Base-by-base conservation (phyloP, 176 grass and related monocot genomes). In the Elaeis guineensis region DNA sequence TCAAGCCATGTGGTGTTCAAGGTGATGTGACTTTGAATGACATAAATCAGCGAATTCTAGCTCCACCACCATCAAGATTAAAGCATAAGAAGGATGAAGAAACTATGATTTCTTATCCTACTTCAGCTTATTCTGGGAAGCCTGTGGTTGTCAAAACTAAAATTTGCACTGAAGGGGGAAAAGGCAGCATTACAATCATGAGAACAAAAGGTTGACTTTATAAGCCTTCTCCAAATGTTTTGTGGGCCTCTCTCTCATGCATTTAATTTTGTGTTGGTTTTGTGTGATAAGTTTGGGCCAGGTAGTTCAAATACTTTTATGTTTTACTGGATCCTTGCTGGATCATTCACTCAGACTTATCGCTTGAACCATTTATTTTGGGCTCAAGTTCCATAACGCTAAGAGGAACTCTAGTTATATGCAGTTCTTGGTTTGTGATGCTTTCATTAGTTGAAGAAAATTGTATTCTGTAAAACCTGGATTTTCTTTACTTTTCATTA, bases 111-210 rank as follows among this genome's bases (percentile, higher is more conserved):
- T 55, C 16, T 3, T 72, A 65, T 51, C 49, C 78, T 17, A 79
- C 81, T 16, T 98, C 87, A 11, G 81, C 87, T 66, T 85, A 89
- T 48, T 83, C 93, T 0, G 87, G 93, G 1, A 98, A 98, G 44
- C 93, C 93, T 6, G 84, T 98, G 20, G 76, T 89, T 23, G 76
- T 69, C 60, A 85, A 82, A 81, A 98, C 93, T 25, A 98, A 83
- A 78, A 86, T 98, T 52, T 79, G 73, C 68, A 98, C 93, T 4
- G 84, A 92, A 52, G 87, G 87, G 0, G 84, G 93, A 0, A 88
- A 77, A 61, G 93, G 93, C 30, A 86, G 70, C 70, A 98, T 98
- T 60, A 98, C 93, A 19, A 98, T 98, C 50, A 92, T 81, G 30
- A 84, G 84, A 67, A 98, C 87, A 2, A 80, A 50, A 80, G 93